Evolutionary conservation across 176 grass and related monocot genomes (phyloP), one percentile per base, ranked within the genome.

Genomic region (Zoysia pacifica): DNA sequence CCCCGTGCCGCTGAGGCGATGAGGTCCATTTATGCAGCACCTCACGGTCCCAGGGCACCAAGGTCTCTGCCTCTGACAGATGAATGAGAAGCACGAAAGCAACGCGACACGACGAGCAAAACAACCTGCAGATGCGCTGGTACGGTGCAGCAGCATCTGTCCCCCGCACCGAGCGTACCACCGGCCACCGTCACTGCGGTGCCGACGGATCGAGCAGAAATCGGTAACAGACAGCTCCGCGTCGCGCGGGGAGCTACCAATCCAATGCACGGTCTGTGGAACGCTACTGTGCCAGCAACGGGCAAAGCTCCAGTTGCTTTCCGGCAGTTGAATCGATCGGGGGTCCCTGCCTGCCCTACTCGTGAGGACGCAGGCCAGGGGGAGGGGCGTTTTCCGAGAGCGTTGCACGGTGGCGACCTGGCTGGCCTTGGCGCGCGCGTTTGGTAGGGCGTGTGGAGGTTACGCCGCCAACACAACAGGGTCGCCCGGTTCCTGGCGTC

Each of bases 371-470:
- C 7, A 18, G 20, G 36, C 19, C 36, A 28, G 28, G 28, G 28
- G 28, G 28, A 28, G 15, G 16, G 69, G n/a, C 46, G 11, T 16
- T 44, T 66, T 38, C 2, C 45, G 40, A 52, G 6, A 14, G 40
- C 20, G 11, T 9, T 15, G 47, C 43, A 9, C 68, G 45, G 44
- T 5, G 7, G 80, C 60, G 35, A 48, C 19, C 28, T 28, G 28
- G 28, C 28, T 28, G 28, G 28, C 28, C 28, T 67, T 48, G 11
- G n/a, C 58, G 58, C 6, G 28, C 2, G 72, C 28, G 50, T 56
- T 83, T 50, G 72, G 73, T 76, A 41, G 43, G 48, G 60, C 63
- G 10, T 76, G 63, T 16, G 52, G 81, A 39, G 6, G 64, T 10
- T 9, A 47, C 9, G 6, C 9, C 15, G 6, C 35, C 69, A 53